These are phyloP conservation scores for Gossypium gossypioides DNA, from an alignment of 441 rosid genomes.

Conservation along the genomic window DNA sequence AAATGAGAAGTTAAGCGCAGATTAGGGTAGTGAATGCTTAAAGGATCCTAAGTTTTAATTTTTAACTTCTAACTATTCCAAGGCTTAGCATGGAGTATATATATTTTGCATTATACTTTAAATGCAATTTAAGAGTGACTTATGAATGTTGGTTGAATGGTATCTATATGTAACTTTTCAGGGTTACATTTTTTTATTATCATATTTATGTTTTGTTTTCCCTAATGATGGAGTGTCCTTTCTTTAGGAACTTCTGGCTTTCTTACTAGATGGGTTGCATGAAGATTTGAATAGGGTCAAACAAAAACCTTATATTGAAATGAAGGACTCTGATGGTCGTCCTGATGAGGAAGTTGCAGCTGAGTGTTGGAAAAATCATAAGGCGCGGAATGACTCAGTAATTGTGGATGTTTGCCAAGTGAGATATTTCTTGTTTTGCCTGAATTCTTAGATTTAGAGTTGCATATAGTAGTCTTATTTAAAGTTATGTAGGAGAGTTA, in stretches of 20 bases:
- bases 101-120: not conserved
- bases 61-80: not conserved
- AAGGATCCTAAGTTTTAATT: not conserved
- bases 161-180: not conserved
- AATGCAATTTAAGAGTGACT: not conserved
- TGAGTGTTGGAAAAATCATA: conserved; percentile 53
- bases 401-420: conserved; percentile 68
- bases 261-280: conserved; percentile 61
- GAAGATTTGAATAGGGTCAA: conserved; percentile 66
- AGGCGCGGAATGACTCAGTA: conserved; percentile 59
- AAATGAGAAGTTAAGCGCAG: not conserved
- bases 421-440: conserved; percentile 16
- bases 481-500: not conserved
- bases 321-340: conserved; percentile 45
- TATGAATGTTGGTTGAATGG: not conserved
- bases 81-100: not conserved
- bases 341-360: conserved; percentile 59
- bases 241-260: conserved; percentile 56
- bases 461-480: not conserved
- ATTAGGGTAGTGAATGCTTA: not conserved
- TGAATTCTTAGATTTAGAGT: not conserved
- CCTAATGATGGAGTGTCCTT: not conserved
- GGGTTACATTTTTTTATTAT: not conserved
- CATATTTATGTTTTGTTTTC: not conserved
- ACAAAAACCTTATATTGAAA: conserved; percentile 54